Evolutionary conservation across 768 basidiomycete genomes (phyloP).

Genomic region (Serpula lacrymans): DNA sequence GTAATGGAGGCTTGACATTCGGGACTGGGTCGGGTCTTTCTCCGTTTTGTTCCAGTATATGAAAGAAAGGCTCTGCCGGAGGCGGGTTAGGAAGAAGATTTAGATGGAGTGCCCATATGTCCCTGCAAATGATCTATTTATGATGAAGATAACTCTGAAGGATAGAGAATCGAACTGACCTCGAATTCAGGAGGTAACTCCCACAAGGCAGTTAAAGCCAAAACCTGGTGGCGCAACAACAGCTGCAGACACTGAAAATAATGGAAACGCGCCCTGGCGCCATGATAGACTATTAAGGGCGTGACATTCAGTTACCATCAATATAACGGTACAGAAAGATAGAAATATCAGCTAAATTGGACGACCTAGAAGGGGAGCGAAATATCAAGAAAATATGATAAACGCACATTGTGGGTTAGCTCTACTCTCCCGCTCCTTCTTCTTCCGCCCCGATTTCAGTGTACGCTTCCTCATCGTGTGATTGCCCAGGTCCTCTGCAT

Average conservation of each 20-base stretch:
- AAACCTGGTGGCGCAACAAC: conserved; percentile 73
- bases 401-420: conserved; percentile 61
- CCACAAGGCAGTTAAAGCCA: conserved; percentile 59
- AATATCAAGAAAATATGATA: conserved; percentile 5
- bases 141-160: conserved; percentile 8
- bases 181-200: conserved; percentile 77
- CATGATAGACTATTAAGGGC: conserved; percentile 85
- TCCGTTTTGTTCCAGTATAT: conserved; percentile 37
- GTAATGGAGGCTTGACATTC: conserved; percentile 3
- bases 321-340: conserved; percentile 2
- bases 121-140: conserved; percentile 64
- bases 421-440: conserved; percentile 45
- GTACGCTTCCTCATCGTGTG: conserved; percentile 65
- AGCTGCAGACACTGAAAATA: conserved; percentile 86
- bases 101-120: conserved; percentile 80
- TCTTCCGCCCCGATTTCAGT: conserved; percentile 54
- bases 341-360: neutral
- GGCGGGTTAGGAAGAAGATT: conserved; percentile 56
- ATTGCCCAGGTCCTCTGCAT: conserved; percentile 59
- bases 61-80: conserved; percentile 55
- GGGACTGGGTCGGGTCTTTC: conserved; percentile 7
- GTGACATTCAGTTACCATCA: too few species aligned
- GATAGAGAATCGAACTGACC: conserved; percentile 38
- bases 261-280: conserved; percentile 69
- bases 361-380: too few species aligned